Conservation (phyloP, 805 yeast species). For the Candida sphagnicola region DNA sequence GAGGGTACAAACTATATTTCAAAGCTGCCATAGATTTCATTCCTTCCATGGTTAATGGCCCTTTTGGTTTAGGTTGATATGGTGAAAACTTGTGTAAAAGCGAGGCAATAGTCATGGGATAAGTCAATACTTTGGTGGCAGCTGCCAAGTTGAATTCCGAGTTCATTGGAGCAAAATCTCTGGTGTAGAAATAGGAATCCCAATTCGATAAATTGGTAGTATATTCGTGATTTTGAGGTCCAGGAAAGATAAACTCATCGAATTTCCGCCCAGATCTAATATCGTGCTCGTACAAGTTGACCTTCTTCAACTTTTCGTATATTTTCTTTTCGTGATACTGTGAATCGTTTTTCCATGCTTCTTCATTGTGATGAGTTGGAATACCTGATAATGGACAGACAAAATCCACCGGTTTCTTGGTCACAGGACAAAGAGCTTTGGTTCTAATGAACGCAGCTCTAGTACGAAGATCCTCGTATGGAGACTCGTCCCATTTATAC, state of each 20-base stretch:
- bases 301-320: slow-evolving; percentile 76
- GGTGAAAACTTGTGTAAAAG: slow-evolving; percentile 83
- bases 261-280: slow-evolving; percentile 89
- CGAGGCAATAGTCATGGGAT: slow-evolving; percentile 87
- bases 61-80: slow-evolving; percentile 73
- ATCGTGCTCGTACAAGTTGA: slow-evolving; percentile 92
- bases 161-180: slow-evolving; percentile 94
- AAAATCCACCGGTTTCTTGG: slow-evolving; percentile 70
- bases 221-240: slow-evolving; percentile 69
- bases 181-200: slow-evolving; percentile 91
- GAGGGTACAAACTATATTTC: slow-evolving; percentile 83
- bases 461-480: slow-evolving; percentile 79
- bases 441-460: slow-evolving; percentile 90
- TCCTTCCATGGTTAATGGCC: slow-evolving; percentile 89
- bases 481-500: slow-evolving; percentile 88
- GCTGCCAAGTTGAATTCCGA: slow-evolving; percentile 95
- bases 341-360: slow-evolving; percentile 82
- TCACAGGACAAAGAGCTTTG: slow-evolving; percentile 87
- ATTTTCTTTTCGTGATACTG: slow-evolving; percentile 64
- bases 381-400: slow-evolving; percentile 94
- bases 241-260: slow-evolving; percentile 94
- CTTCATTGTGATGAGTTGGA: slow-evolving; percentile 89
- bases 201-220: slow-evolving; percentile 75
- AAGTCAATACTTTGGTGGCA: slow-evolving; percentile 88
- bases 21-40: slow-evolving; percentile 90